Evolutionary conservation across 2,329 filamentous ascomycete species (phyloP).

Genomic region (Colletotrichum sp.): DNA sequence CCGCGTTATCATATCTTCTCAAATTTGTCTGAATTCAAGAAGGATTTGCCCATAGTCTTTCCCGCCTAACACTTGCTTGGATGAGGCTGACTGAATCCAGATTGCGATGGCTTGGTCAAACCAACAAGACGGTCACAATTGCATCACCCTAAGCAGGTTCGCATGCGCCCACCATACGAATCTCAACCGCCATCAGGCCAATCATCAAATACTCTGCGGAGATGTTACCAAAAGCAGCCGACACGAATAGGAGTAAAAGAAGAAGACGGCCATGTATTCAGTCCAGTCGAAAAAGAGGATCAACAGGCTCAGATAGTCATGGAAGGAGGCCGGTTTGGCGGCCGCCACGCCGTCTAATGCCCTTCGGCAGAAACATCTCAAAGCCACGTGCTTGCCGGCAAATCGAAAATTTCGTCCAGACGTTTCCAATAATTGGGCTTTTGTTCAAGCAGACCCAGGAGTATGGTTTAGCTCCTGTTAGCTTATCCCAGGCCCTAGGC

Average conservation of each 20-base stretch:
- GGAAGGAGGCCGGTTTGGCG: neutral
- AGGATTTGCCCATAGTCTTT: too few species aligned
- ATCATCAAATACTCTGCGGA: neutral
- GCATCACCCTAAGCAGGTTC: neutral
- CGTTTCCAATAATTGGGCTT: neutral
- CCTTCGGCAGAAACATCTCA: neutral
- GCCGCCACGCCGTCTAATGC: neutral
- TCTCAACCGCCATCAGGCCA: neutral
- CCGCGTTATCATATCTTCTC: conserved; percentile 73
- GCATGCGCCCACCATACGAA: neutral
- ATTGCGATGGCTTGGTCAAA: neutral
- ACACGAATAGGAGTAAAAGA: neutral
- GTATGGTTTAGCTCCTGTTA: neutral
- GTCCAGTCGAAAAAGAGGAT: neutral
- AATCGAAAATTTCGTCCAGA: neutral
- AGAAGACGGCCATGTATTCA: neutral
- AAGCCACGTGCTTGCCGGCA: neutral
- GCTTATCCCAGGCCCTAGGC: neutral
- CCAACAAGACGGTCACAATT: neutral
- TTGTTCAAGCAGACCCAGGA: neutral
- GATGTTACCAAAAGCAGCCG: neutral
- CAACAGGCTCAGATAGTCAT: neutral
- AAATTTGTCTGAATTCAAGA: conserved; percentile 58
- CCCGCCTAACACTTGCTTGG: neutral
- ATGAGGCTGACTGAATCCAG: neutral